Evolutionary conservation across 108 stramenopile species (phyloP), one percentile per base, ranked within the genome.

Genomic region (Cyclostephanos tholiformis): DNA sequence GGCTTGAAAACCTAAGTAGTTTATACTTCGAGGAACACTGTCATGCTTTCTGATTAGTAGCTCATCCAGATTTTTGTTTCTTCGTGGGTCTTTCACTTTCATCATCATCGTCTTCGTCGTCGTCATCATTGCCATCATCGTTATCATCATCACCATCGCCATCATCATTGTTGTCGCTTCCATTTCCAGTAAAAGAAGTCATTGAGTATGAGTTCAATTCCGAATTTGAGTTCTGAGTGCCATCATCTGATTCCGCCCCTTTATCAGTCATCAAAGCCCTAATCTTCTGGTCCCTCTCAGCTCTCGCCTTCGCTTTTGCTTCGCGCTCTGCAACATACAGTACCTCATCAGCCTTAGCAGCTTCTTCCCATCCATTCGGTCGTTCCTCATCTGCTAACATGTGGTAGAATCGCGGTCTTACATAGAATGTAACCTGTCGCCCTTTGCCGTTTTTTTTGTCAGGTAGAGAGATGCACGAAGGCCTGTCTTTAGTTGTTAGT

Each of bases 351-450:
- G 75, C 75, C 46, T 67, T 83, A 3, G 89, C 90, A 23, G 82
- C 86, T 61, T 80, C 80, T 63, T 93, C 91, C 92, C 92, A 95
- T 32, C 80, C 88, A 25, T 85, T 81, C 7, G 95, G 95, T 3
- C 90, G 78, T 13, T 89, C 90, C 6, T 67, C 48, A 7, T 89
- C 91, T 12, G 82, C 75, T 56, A 95, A 71, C 65, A 85, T 65
- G 72, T 90, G 90, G 80, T 95, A 95, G 59, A 79, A 92, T 57
- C 80, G 74, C n/a, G 95, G 95, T 65, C 95, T 80, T 9, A 95
- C 77, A 58, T 85, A 95, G 63, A 93, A 93, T 38, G 84, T 79
- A 59, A 93, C 89, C 6, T 88, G 84, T 44, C 93, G 82, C 22
- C 89, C 89, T 77, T 86, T 84, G 22, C 88, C 93, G 46, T 58